Conservation (phyloP, 305 asterid genomes). For the Fraxinus sp. region DNA sequence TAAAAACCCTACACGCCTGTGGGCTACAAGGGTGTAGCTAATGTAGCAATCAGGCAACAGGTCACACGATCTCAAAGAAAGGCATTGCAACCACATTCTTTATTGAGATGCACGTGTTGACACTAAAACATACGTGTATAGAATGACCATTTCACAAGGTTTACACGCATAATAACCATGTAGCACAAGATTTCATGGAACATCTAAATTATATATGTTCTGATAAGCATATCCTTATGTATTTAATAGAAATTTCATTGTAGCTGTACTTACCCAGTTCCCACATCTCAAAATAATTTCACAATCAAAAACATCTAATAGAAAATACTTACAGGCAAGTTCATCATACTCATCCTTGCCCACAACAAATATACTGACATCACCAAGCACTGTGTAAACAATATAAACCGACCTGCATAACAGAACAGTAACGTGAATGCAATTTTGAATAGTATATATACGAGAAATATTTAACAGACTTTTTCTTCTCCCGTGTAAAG, state of each 20-base stretch:
- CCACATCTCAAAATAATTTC: not conserved
- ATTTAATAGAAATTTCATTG: not conserved
- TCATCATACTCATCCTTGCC: constrained; percentile 98
- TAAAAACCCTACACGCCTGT: not conserved
- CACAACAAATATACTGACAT: constrained; percentile 81
- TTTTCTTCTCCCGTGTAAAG: not conserved
- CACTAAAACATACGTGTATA: not conserved
- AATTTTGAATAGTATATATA: constrained; percentile 2
- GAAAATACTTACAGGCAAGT: constrained; percentile 71
- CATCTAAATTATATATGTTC: not conserved
- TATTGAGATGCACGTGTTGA: not conserved
- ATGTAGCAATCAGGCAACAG: not conserved
- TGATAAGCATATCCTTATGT: not conserved
- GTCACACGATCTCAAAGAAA: not conserved
- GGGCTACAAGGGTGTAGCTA: not conserved
- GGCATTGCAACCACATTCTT: not conserved
- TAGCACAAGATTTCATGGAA: not conserved
- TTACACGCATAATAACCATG: not conserved
- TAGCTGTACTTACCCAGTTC: not conserved
- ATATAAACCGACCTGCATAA: constrained; percentile 83
- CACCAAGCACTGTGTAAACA: constrained; percentile 91
- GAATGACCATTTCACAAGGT: not conserved
- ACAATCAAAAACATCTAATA: not conserved
- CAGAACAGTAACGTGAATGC: constrained; percentile 10
- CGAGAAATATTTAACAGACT: not conserved